phyloP scores from a whole-genome alignment of 768 basidiomycete genomes.

The Cubamyces sp. region DNA sequence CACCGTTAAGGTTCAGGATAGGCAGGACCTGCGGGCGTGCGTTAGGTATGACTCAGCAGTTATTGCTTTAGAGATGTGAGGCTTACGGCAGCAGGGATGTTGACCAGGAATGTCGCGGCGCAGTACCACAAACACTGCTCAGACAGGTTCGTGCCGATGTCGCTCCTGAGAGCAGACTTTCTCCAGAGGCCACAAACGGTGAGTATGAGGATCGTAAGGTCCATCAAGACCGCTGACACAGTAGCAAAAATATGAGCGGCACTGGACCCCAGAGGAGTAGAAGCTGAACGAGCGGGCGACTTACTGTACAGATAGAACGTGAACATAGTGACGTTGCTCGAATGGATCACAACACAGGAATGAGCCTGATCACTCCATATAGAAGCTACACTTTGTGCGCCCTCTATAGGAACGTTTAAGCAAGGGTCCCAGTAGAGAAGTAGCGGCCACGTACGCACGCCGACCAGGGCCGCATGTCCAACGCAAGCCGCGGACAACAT shows the following conservation, averaged over 20 bases:
- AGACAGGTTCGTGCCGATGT: conserved; percentile 12
- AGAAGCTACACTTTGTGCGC: conserved; percentile 7
- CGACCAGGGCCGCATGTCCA: conserved; percentile 13
- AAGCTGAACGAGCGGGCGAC: background rate
- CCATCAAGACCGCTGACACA: conserved; percentile 13
- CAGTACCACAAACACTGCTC: conserved; percentile 24
- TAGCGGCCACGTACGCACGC: conserved; percentile 7
- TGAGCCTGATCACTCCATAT: background rate
- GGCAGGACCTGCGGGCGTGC: conserved; percentile 2
- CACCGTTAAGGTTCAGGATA: conserved; percentile 14
- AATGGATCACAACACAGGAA: conserved; percentile 1
- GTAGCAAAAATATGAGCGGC: background rate
- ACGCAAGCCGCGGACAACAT: background rate
- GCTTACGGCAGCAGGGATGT: conserved; percentile 17
- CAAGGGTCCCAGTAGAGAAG: background rate
- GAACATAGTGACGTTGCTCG: conserved; percentile 19
- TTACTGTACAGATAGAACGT: conserved; percentile 22
- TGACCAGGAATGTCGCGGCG: conserved; percentile 16
- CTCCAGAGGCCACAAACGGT: conserved; percentile 16
- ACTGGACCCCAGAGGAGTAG: too few relatives aligned
- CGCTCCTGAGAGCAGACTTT: conserved; percentile 11
- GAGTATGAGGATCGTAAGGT: conserved; percentile 14
- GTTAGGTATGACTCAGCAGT: background rate
- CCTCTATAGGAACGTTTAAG: background rate
- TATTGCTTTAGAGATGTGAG: background rate